phyloP scores from a whole-genome alignment of 306 rosid genomes.

The Echinosophora koreensis region DNA sequence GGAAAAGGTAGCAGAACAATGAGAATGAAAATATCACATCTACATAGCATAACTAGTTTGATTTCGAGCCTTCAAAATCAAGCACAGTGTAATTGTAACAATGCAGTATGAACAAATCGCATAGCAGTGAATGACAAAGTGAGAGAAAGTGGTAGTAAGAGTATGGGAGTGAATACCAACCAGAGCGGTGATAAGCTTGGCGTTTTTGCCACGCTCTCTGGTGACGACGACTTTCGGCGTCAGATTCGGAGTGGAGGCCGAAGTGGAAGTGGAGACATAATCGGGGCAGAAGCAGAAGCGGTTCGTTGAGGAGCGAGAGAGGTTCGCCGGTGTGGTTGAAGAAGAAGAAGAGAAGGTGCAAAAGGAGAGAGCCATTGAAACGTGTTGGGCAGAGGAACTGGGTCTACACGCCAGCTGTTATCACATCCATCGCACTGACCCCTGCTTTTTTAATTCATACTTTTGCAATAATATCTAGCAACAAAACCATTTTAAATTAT shows the following conservation, averaged over 20 bases:
- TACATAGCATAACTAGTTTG: too few relatives aligned
- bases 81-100: conserved; percentile 3
- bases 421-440: conserved; percentile 27
- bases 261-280: conserved; percentile 43
- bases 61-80: conserved; percentile 9
- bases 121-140: not conserved
- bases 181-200: conserved; percentile 86
- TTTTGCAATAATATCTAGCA: not conserved
- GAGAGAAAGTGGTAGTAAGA: not conserved
- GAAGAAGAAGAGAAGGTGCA: conserved; percentile 41
- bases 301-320: conserved; percentile 45
- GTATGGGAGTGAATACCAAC: conserved; percentile 44
- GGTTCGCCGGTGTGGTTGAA: conserved; percentile 61
- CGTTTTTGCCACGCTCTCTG: conserved; percentile 97
- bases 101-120: conserved; percentile 5
- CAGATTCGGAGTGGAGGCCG: conserved; percentile 42
- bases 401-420: conserved; percentile 54
- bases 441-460: not conserved
- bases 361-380: conserved; percentile 68
- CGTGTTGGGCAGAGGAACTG: conserved; percentile 64
- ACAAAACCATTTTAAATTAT: not conserved
- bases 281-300: conserved; percentile 46
- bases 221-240: conserved; percentile 82
- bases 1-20: not conserved
- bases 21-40: not conserved